Evolutionary conservation across 371 early-diverging fungal genomes (phyloP).

Genomic region (Mucor sp.): DNA sequence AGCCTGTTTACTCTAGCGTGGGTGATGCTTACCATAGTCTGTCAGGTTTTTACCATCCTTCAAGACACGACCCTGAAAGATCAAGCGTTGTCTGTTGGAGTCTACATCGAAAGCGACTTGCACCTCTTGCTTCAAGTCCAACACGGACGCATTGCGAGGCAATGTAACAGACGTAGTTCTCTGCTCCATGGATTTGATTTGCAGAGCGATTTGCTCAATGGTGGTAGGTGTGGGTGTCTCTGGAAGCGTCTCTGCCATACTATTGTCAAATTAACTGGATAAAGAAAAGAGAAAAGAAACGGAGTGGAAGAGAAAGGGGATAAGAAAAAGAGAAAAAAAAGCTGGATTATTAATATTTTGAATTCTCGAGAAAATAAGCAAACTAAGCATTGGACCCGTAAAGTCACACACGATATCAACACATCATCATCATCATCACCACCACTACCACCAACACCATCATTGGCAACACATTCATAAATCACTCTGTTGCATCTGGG

Average conservation of each 20-base stretch:
- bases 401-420: not conserved
- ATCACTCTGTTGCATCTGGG: not conserved
- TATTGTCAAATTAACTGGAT: not conserved
- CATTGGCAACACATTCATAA: not conserved
- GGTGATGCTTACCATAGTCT: conserved; percentile 52
- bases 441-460: not conserved
- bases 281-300: not conserved
- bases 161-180: conserved; percentile 56
- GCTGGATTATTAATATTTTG: not conserved
- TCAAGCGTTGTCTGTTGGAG: conserved; percentile 57
- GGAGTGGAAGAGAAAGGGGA: not conserved
- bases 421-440: not conserved
- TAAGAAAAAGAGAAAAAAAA: not conserved
- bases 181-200: conserved; percentile 59
- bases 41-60: conserved; percentile 55
- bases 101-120: conserved; percentile 55
- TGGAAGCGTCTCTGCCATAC: conserved; percentile 10
- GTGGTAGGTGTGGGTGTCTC: conserved; percentile 8
- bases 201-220: conserved; percentile 41
- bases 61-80: conserved; percentile 63
- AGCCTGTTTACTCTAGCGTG: not conserved
- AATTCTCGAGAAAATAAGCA: not conserved
- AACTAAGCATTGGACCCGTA: not conserved
- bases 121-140: conserved; percentile 58
- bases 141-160: conserved; percentile 53